Conservation (phyloP, 2,329 filamentous ascomycete genomes). For the Paradendryphiella salina region DNA sequence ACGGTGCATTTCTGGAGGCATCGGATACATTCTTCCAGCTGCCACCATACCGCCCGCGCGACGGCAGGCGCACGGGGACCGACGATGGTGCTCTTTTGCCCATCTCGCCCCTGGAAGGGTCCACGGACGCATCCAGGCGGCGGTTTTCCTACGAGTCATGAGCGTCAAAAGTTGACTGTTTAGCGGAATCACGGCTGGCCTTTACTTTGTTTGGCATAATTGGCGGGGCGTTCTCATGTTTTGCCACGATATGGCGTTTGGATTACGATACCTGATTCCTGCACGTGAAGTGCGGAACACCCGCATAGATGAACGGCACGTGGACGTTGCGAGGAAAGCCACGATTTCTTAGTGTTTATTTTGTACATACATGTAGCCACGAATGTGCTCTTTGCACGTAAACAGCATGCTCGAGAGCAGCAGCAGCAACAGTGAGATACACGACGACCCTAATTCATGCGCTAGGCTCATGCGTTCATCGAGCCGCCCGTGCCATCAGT, state of each 20-base stretch:
- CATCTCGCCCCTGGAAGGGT: slow-evolving; percentile 42
- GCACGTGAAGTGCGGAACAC: slow-evolving; percentile 16
- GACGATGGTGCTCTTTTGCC: slow-evolving; percentile 41
- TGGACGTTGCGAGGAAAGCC: slow-evolving; percentile 7
- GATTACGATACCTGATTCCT: slow-evolving; percentile 16
- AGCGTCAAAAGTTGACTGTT: slow-evolving; percentile 23
- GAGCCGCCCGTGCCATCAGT: neutral
- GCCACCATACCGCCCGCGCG: slow-evolving; percentile 28
- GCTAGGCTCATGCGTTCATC: neutral
- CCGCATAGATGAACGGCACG: slow-evolving; percentile 15
- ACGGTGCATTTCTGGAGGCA: slow-evolving; percentile 40
- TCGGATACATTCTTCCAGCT: slow-evolving; percentile 39
- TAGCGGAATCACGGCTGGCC: slow-evolving; percentile 13
- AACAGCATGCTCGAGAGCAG: slow-evolving; percentile 3
- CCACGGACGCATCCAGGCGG: slow-evolving; percentile 35
- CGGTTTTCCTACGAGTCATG: slow-evolving; percentile 48
- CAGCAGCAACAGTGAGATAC: slow-evolving; percentile 3
- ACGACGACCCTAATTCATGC: neutral
- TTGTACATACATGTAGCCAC: slow-evolving; percentile 11
- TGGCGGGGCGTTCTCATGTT: slow-evolving; percentile 2
- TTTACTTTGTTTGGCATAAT: slow-evolving; percentile 15
- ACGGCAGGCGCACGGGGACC: slow-evolving; percentile 28
- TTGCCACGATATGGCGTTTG: slow-evolving; percentile 17
- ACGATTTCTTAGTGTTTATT: slow-evolving; percentile 7
- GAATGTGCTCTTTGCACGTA: slow-evolving; percentile 5